Base-by-base conservation (phyloP, 352 stramenopile genomes). In the Phytophthora idaei region DNA sequence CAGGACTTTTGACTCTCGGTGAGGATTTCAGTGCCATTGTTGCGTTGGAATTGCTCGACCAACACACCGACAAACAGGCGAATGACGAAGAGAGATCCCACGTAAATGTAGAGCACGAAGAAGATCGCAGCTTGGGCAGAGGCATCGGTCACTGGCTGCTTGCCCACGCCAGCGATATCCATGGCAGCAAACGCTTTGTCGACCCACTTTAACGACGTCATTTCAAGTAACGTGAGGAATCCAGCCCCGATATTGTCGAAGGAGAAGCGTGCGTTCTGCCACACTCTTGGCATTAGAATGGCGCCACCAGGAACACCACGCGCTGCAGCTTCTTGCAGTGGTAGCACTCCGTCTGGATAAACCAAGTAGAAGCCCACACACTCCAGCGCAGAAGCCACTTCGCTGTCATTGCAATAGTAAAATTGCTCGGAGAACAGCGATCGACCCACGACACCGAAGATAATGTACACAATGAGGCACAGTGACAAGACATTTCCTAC, bases 21-120 rank as follows among this genome's bases (percentile, higher is more conserved):
- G 9, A 93, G 72, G 41, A 90, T 90, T 71, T 92, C 78, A 11
- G 85, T 93, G 57, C 85, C 85, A 48, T 92, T 90, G 64, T 93
- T 93, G 39, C 85, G 85, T 52, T 93, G 85, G 70, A 93, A 93
- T 52, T 93, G 83, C 66, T 93, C 85, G 8, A 92, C 85, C 10
- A 93, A 77, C 17, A 93, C 85, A 37, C 85, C 85, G 3, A 93
- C 85, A 61, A 93, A 92, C 12, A 93, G 60, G 12, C 85, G 81
- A 27, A 93, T 90, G 54, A 92, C 83, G 54, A 93, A 93, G 10
- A 93, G 77, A 50, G 83, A 80, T 25, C 85, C 85, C 28, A 93
- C 66, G 66, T 90, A 93, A 28, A 93, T 78, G 61, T 87, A 92
- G 5, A 90, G 64, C 5, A 93, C 71, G 60, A 92, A 93, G 68